Base-by-base conservation (phyloP, 768 basidiomycete species). In the Floccularia luteovirens region DNA sequence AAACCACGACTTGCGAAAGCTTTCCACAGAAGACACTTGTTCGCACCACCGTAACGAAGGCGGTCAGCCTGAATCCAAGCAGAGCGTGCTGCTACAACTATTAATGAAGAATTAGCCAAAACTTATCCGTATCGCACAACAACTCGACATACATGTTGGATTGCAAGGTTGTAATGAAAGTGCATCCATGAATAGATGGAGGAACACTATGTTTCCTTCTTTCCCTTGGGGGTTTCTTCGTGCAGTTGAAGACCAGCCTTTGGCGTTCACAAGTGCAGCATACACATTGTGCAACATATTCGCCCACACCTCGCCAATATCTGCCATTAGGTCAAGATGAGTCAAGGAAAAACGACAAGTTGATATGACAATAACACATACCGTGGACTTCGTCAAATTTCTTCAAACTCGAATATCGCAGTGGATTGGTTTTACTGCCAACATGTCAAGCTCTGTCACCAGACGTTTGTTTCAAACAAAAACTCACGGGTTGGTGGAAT, bases 291-390 rank as follows among this genome's bases (percentile, higher is more conserved):
- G 65, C 0, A 70, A 56, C 39, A 67, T 65, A 50, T 66, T 70
- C 0, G 70, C 67, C 67, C 68, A 72, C 17, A 81, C 69, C 51
- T 80, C 77, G 31, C 79, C 79, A 41, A 80, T 77, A 32, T 51
- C 66, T 66, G 39, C 8, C 24, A 22, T 39, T n/a, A 8, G 13
- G n/a, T 1, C 20, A 36, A 41, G 42, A 21, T 17, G 44, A 12
- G 13, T n/a, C 17, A 8, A 13, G 5, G 19, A n/a, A 20, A 12
- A 3, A 13, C 14, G 25, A 23, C n/a, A 6, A 32, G 35, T 16
- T 12, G 36, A n/a, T n/a, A n/a, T n/a, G n/a, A n/a, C 12, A 25
- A 23, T n/a, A 21, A 35, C 14, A 50, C 61, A 46, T 63, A 68
- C 67, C 51, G 50, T 76, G 74, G 2, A 67, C 66, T 47, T 73